Evolutionary conservation across 495 filamentous ascomycete genomes (phyloP).

Genomic region (Aspergillus homomorphus): DNA sequence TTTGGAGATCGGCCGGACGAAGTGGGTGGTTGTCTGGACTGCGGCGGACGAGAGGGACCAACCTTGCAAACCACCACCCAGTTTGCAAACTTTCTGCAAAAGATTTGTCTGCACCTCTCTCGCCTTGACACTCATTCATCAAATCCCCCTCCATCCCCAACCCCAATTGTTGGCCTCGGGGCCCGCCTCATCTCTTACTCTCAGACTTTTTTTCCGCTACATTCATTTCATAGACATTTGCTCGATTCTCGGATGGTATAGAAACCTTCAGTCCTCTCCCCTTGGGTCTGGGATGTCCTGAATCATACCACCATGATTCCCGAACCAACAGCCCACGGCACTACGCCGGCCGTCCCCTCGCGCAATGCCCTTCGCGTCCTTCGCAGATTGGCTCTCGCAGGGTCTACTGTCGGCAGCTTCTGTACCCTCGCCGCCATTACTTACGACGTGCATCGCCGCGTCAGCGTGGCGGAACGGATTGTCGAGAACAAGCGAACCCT

Average conservation of each 20-base stretch:
- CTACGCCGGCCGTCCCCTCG: slow-evolving; percentile 38
- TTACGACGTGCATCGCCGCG: slow-evolving; percentile 43
- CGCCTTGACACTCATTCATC: not conserved
- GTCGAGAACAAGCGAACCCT: slow-evolving; percentile 44
- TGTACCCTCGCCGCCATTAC: slow-evolving; percentile 42
- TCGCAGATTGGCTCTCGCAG: slow-evolving; percentile 42
- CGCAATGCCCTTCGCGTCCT: slow-evolving; percentile 47
- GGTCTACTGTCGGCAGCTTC: slow-evolving; percentile 39
- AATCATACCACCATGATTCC: slow-evolving; percentile 29
- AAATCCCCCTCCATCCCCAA: not conserved
- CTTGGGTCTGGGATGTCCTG: slow-evolving; percentile 24
- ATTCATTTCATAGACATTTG: not conserved
- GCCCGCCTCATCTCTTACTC: not conserved
- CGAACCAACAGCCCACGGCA: slow-evolving; percentile 23
- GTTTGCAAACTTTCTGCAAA: slow-evolving; percentile 19
- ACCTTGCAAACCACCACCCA: slow-evolving; percentile 9
- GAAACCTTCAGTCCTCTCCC: slow-evolving; percentile 7
- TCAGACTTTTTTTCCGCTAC: not conserved
- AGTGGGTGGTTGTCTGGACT: not conserved
- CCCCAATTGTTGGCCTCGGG: slow-evolving; percentile 7
- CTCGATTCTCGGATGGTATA: slow-evolving; percentile 15
- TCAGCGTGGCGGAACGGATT: slow-evolving; percentile 41
- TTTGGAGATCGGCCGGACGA: slow-evolving; percentile 6
- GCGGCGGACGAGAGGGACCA: slow-evolving; percentile 27
- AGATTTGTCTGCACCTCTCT: slow-evolving; percentile 5